These are phyloP conservation scores for Phytopythium helicoides DNA, from an alignment of 352 stramenopile species.

Conservation along the genomic window DNA sequence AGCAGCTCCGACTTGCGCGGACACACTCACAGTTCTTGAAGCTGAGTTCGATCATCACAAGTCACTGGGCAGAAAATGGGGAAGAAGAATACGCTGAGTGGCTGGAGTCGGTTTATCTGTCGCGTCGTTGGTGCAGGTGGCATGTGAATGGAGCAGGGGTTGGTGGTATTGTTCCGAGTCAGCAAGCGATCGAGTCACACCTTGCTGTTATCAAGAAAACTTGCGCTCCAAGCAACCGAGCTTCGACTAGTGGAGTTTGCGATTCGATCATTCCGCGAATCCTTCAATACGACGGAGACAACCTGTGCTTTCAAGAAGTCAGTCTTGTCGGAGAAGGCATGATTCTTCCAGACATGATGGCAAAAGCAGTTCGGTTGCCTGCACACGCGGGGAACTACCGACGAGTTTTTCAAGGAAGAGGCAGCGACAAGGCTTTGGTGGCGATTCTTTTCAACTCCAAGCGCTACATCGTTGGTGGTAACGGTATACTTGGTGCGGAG, in stretches of 20 bases:
- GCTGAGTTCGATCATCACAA: too few relatives aligned
- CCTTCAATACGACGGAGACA: neutral
- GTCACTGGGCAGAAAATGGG: too few relatives aligned
- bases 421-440: neutral
- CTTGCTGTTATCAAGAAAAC: neutral
- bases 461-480: neutral
- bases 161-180: neutral
- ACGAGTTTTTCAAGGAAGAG: neutral
- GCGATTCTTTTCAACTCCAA: neutral
- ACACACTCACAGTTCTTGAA: too few relatives aligned
- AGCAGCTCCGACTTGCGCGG: too few relatives aligned
- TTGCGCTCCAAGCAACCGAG: neutral
- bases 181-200: conserved; percentile 1
- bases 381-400: neutral
- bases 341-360: neutral
- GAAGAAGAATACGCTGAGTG: too few relatives aligned
- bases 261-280: neutral
- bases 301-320: neutral
- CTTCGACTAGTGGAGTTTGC: neutral
- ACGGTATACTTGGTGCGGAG: neutral
- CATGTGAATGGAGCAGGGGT: neutral
- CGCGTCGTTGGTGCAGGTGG: neutral
- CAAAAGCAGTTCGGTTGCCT: neutral
- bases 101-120: neutral
- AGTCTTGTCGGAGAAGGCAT: neutral